Evolutionary conservation across 2,329 filamentous ascomycete genomes (phyloP).

Genomic region (Tolypocladium tundrense): DNA sequence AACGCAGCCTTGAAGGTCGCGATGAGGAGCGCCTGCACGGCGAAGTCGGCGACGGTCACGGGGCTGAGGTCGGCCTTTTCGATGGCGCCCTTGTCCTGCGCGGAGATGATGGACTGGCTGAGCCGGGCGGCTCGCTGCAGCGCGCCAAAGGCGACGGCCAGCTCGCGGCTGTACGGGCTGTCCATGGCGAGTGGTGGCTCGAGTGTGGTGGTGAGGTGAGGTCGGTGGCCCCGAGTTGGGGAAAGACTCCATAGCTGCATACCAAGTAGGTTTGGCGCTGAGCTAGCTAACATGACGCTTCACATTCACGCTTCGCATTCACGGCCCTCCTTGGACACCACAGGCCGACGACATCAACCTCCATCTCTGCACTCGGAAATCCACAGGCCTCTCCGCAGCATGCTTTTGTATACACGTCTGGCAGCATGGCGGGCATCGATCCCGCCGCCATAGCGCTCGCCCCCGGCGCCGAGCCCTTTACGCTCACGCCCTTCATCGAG

Average conservation of each 20-base stretch:
- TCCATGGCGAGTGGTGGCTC: constrained; percentile 22
- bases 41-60: constrained; percentile 50
- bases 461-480: constrained; percentile 13
- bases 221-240: constrained; percentile 11
- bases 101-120: constrained; percentile 36
- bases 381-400: neutral
- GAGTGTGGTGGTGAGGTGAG: neutral
- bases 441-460: constrained; percentile 14
- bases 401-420: neutral
- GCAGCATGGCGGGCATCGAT: constrained; percentile 15
- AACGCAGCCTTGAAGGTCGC: constrained; percentile 39
- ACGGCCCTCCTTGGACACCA: neutral
- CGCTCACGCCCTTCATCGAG: constrained; percentile 29
- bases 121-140: constrained; percentile 35
- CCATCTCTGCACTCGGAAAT: too few relatives aligned
- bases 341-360: neutral
- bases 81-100: constrained; percentile 37
- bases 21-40: constrained; percentile 45
- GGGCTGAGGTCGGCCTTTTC: constrained; percentile 46
- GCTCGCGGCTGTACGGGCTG: constrained; percentile 30
- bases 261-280: neutral
- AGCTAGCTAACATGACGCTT: neutral
- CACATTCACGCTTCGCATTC: neutral
- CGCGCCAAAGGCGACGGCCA: constrained; percentile 30
- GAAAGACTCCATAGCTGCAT: constrained; percentile 17